Percentiles rank a stretch among this genome's conserved stretches.
Conservation (phyloP, 768 basidiomycete species). For the Phaeotremella fagi region DNA sequence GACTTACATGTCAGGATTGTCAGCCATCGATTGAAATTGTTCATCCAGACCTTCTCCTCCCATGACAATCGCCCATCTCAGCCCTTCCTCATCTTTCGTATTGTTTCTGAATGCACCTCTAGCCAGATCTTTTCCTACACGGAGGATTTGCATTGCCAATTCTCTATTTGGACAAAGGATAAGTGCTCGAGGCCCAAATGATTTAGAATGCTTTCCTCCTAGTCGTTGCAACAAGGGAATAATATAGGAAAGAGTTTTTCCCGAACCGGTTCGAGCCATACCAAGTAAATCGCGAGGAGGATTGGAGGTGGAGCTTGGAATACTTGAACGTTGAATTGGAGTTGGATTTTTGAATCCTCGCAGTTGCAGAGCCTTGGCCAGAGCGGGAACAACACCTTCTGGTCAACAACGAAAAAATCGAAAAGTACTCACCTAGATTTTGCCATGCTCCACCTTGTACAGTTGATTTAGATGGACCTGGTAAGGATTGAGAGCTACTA, state of each 20-base stretch:
- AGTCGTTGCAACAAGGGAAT: slow-evolving; percentile 84
- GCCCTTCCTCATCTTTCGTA: slow-evolving; percentile 51
- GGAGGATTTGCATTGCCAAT: slow-evolving; percentile 85
- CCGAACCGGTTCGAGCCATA: slow-evolving; percentile 97
- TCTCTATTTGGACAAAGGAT: slow-evolving; percentile 90
- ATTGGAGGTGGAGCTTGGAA: slow-evolving; percentile 74
- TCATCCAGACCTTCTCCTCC: slow-evolving; percentile 94
- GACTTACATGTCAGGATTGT: slow-evolving; percentile 89
- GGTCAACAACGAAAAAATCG: not conserved
- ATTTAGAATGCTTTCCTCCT: slow-evolving; percentile 68
- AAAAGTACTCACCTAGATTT: slow-evolving; percentile 18
- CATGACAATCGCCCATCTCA: slow-evolving; percentile 90
- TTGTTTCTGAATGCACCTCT: slow-evolving; percentile 63
- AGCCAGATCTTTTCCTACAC: slow-evolving; percentile 90
- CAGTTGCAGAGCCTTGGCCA: slow-evolving; percentile 62
- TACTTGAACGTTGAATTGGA: slow-evolving; percentile 86
- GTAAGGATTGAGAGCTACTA: not conserved
- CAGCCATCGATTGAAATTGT: slow-evolving; percentile 91
- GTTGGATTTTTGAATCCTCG: slow-evolving; percentile 93
- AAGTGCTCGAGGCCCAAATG: slow-evolving; percentile 78
- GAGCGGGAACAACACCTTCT: slow-evolving; percentile 19
- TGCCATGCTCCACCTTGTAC: slow-evolving; percentile 14
- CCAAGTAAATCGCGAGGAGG: slow-evolving; percentile 91
- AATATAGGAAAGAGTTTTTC: slow-evolving; percentile 95
- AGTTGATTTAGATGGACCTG: not conserved